These are phyloP conservation scores for Phalaenopsis equestris DNA, from an alignment of 106 monocot species.

Conservation along the genomic window DNA sequence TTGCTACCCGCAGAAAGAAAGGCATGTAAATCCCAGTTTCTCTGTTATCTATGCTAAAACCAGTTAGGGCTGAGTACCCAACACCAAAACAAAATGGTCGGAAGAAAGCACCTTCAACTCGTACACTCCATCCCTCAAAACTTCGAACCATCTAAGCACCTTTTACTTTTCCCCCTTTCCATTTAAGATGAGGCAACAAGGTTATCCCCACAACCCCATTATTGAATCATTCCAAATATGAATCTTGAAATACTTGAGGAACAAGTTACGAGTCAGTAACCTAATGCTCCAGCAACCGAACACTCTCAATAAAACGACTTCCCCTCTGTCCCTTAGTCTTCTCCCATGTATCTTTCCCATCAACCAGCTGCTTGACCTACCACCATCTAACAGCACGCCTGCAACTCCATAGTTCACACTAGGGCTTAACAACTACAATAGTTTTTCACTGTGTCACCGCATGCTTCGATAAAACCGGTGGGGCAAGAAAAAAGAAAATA, in stretches of 20 bases:
- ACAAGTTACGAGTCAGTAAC: neutral
- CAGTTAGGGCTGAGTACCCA: too few relatives aligned
- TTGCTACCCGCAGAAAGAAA: neutral
- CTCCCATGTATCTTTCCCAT: too few relatives aligned
- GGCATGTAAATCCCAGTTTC: neutral
- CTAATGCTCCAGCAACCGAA: neutral
- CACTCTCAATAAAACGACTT: too few relatives aligned
- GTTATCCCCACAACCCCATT: neutral
- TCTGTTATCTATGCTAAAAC: neutral
- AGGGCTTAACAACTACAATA: too few relatives aligned
- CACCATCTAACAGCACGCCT: too few relatives aligned
- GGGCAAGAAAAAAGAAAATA: neutral
- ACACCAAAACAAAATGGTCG: neutral
- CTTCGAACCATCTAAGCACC: neutral
- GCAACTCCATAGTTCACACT: too few relatives aligned
- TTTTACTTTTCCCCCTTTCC: neutral
- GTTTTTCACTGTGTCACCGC: too few relatives aligned
- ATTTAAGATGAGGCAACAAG: neutral
- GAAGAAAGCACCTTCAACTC: neutral
- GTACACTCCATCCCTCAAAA: too few relatives aligned
- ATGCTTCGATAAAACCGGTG: too few relatives aligned
- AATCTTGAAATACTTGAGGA: neutral
- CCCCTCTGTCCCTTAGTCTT: too few relatives aligned
- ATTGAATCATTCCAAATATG: neutral
- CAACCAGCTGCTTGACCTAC: too few relatives aligned